phyloP scores from a whole-genome alignment of 768 basidiomycete genomes.

The Xerocomus brunneocitrinus region DNA sequence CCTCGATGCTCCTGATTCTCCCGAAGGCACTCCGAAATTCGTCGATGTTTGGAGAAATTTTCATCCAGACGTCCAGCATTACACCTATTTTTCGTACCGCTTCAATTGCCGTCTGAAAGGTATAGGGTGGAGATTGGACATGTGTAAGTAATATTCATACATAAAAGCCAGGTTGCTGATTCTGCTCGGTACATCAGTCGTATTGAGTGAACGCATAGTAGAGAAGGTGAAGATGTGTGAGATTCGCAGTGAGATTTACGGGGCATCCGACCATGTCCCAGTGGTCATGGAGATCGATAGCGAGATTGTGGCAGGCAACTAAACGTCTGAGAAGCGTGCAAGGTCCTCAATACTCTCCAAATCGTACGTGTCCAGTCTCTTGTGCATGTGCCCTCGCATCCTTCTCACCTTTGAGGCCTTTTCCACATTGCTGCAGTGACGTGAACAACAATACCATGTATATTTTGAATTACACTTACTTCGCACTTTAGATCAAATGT shows the following conservation, averaged over 20 bases:
- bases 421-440: slow-evolving; percentile 59
- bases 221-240: slow-evolving; percentile 75
- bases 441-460: slow-evolving; percentile 5
- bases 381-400: slow-evolving; percentile 85
- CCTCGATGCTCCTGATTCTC: slow-evolving; percentile 45
- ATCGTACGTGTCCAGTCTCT: slow-evolving; percentile 78
- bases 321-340: background rate
- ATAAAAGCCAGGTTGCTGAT: slow-evolving; percentile 1
- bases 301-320: slow-evolving; percentile 25
- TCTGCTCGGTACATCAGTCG: slow-evolving; percentile 42
- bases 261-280: slow-evolving; percentile 84
- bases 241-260: slow-evolving; percentile 80
- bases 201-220: slow-evolving; percentile 65
- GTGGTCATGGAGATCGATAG: slow-evolving; percentile 71
- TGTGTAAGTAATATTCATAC: slow-evolving; percentile 50
- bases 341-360: slow-evolving; percentile 69
- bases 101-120: slow-evolving; percentile 78
- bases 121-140: slow-evolving; percentile 84
- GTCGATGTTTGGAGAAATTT: slow-evolving; percentile 76
- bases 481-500: slow-evolving; percentile 91
- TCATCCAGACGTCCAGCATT: slow-evolving; percentile 67
- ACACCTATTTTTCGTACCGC: slow-evolving; percentile 81
- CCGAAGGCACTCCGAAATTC: slow-evolving; percentile 43
- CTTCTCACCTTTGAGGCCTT: slow-evolving; percentile 90
- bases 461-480: slow-evolving; percentile 37